Conservation (phyloP, 768 basidiomycete species). For the Tylopilus felleus region DNA sequence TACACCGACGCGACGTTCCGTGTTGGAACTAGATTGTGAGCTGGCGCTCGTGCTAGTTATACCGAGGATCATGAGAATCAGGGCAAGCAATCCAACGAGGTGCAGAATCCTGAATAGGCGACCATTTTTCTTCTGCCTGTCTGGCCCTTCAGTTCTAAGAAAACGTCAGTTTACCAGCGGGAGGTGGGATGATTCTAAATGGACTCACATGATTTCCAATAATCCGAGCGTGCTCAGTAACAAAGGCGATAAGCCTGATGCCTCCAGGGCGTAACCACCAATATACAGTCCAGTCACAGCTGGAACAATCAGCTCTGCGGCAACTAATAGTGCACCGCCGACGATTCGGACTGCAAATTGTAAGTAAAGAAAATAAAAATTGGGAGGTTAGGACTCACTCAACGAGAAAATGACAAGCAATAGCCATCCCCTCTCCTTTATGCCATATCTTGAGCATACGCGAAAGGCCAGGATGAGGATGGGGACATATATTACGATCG, state of each 20-base stretch:
- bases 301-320: constrained; percentile 43
- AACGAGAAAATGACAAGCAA: constrained; percentile 59
- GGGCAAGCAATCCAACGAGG: constrained; percentile 25
- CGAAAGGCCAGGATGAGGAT: constrained; percentile 44
- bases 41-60: constrained; percentile 19
- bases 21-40: constrained; percentile 20
- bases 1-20: constrained; percentile 33
- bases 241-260: constrained; percentile 39
- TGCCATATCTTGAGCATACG: constrained; percentile 52
- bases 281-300: constrained; percentile 44
- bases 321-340: constrained; percentile 54
- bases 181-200: background rate
- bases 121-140: constrained; percentile 11
- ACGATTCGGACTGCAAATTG: constrained; percentile 49
- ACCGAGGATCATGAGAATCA: constrained; percentile 34
- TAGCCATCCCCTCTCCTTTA: constrained; percentile 64
- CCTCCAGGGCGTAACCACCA: constrained; percentile 46
- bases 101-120: constrained; percentile 27
- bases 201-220: constrained; percentile 34
- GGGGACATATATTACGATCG: constrained; percentile 59
- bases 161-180: constrained; percentile 1
- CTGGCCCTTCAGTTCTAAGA: constrained; percentile 30
- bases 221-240: constrained; percentile 37
- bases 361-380: constrained; percentile 1
- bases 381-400: constrained; percentile 36